Evolutionary conservation across 140 eudicot genomes (phyloP).

Genomic region (Ambrosia hybrid): DNA sequence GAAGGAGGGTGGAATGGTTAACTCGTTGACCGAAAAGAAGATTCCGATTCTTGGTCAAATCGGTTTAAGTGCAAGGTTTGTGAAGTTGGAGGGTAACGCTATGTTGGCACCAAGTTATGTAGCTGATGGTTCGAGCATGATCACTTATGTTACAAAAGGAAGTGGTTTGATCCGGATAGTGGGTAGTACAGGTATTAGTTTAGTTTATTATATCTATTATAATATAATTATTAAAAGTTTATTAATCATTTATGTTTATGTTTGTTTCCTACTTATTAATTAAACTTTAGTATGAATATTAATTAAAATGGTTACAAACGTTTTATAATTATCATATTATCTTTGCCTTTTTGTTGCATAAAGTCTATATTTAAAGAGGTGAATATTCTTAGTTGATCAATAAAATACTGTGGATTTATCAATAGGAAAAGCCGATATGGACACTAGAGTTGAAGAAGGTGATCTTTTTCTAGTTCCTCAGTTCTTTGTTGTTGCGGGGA

Average conservation of each 20-base stretch:
- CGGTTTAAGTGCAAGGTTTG: slow-evolving; percentile 41
- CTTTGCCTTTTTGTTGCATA: no score
- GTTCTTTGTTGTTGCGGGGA: slow-evolving; percentile 30
- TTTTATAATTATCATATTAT: no score
- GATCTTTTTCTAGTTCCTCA: slow-evolving; percentile 50
- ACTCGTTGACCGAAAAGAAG: slow-evolving; percentile 26
- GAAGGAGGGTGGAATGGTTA: slow-evolving; percentile 25
- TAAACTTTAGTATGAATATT: no score
- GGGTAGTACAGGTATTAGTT: slow-evolving; percentile 32
- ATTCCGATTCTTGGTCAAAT: slow-evolving; percentile 34
- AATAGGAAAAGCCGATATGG: slow-evolving; percentile 16
- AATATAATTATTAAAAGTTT: no score
- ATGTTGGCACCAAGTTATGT: slow-evolving; percentile 40
- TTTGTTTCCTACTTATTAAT: no score
- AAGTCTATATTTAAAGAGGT: no score
- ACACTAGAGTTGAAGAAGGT: slow-evolving; percentile 32
- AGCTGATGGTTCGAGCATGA: slow-evolving; percentile 28
- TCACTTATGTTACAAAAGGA: slow-evolving; percentile 44
- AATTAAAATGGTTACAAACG: no score
- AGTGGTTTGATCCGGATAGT: slow-evolving; percentile 41
- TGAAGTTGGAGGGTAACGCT: not conserved
- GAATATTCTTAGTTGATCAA: no score
- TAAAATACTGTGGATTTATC: no score
- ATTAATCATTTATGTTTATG: no score
- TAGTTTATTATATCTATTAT: no score